phyloP scores from a whole-genome alignment of 208 protist genomes.

The Trypanosoma boissoni region DNA sequence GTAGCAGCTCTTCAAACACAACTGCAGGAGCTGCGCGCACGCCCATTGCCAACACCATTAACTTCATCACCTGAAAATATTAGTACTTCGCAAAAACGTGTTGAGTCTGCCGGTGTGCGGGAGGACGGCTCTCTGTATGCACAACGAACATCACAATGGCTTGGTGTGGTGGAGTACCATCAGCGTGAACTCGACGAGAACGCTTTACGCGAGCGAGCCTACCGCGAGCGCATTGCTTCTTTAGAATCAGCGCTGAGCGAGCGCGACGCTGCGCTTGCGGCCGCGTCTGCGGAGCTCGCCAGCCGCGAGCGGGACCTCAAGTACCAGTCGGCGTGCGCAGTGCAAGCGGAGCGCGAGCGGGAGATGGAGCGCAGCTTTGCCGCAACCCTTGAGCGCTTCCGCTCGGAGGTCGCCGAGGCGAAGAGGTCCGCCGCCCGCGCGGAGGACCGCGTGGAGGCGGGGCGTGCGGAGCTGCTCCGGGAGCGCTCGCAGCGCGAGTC shows the following conservation, averaged over 20 bases:
- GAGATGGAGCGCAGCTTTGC: constrained; percentile 1
- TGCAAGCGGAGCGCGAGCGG: constrained; percentile 5
- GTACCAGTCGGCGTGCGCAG: constrained; percentile 8
- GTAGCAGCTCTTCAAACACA: no score
- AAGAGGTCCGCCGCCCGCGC: constrained; percentile 1
- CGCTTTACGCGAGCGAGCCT: constrained; percentile 42
- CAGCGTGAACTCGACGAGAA: constrained; percentile 52
- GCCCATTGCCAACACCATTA: no score
- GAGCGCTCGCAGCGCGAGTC: not conserved
- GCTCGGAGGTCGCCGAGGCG: constrained; percentile 23
- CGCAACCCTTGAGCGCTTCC: constrained; percentile 15
- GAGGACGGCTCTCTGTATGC: no score
- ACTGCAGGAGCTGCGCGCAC: no score
- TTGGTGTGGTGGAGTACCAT: constrained; percentile 30
- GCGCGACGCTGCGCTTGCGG: constrained; percentile 22
- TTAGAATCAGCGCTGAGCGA: constrained; percentile 38
- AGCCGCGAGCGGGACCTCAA: constrained; percentile 12
- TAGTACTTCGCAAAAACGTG: no score
- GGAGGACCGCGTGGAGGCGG: not conserved
- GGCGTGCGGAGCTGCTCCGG: constrained; percentile 1
- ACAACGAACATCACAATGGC: no score
- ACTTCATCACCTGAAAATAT: no score
- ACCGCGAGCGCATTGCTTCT: constrained; percentile 51
- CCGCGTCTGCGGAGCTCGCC: constrained; percentile 1
- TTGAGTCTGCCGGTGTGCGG: no score